Evolutionary conservation across 2,329 filamentous ascomycete genomes (phyloP).

Genomic region (Hymenoscyphus scutula): DNA sequence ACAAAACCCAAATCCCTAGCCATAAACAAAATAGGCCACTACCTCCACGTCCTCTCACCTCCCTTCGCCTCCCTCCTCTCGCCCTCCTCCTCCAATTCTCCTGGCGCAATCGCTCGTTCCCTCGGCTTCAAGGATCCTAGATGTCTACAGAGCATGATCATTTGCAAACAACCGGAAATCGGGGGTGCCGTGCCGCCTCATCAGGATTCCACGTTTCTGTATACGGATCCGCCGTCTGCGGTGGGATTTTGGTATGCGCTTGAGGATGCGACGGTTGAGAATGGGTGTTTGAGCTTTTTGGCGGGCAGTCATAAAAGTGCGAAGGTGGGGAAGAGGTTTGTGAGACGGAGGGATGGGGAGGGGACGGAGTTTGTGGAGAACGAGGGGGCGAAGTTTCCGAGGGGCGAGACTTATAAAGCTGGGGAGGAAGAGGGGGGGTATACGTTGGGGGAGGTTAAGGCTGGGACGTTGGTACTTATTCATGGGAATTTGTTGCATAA

Average conservation of each 20-base stretch:
- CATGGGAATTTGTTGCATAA: conserved; percentile 96
- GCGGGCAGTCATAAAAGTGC: conserved; percentile 77
- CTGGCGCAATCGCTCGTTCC: conserved; percentile 45
- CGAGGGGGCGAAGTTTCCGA: conserved; percentile 61
- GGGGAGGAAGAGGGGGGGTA: conserved; percentile 56
- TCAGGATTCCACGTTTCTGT: conserved; percentile 90
- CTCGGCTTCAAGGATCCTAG: conserved; percentile 47
- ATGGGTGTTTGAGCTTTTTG: conserved; percentile 86
- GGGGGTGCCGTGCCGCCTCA: conserved; percentile 88
- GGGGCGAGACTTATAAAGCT: conserved; percentile 47
- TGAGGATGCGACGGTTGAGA: conserved; percentile 82
- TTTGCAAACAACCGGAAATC: conserved; percentile 97
- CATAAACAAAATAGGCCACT: conserved; percentile 87
- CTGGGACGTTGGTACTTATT: conserved; percentile 86
- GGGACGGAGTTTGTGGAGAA: conserved; percentile 74
- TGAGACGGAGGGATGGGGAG: conserved; percentile 53
- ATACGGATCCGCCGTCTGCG: conserved; percentile 82
- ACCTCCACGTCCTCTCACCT: conserved; percentile 65
- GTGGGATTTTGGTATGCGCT: conserved; percentile 98
- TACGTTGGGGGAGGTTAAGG: conserved; percentile 81
- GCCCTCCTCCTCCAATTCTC: conserved; percentile 40
- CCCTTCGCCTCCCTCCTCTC: conserved; percentile 60
- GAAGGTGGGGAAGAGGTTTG: conserved; percentile 70
- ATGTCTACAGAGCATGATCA: conserved; percentile 91
- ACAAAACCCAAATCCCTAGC: conserved; percentile 77